These are phyloP conservation scores for Mortierella sp. DNA, from an alignment of 371 early-diverging fungal genomes.

Conservation along the genomic window DNA sequence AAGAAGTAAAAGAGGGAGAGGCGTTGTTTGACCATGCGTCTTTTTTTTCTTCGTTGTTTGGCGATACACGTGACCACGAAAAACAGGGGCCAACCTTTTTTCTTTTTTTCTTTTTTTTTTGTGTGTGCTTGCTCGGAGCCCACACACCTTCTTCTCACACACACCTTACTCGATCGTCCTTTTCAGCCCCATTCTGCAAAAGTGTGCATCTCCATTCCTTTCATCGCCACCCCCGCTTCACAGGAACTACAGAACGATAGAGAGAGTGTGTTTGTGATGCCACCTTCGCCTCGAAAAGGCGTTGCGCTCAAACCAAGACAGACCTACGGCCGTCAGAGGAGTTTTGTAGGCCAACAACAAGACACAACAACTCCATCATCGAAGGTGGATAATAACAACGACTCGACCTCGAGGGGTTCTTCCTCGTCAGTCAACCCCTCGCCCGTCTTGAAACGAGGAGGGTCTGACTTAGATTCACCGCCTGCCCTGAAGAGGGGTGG, in stretches of 20 bases:
- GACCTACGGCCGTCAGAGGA: slow-evolving; percentile 41
- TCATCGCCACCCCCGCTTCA: neutral
- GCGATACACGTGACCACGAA: neutral
- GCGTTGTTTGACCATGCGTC: neutral
- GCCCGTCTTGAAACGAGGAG: slow-evolving; percentile 17
- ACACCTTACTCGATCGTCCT: neutral
- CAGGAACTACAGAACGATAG: neutral
- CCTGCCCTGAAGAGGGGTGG: slow-evolving; percentile 16
- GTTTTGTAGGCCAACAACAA: slow-evolving; percentile 23
- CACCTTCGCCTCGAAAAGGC: slow-evolving; percentile 17
- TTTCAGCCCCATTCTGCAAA: neutral
- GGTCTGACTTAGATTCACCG: slow-evolving; percentile 4
- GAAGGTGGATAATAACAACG: neutral
- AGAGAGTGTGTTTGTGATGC: slow-evolving; percentile 1
- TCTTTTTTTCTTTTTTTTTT: neutral
- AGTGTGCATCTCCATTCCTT: neutral
- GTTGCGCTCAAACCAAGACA: slow-evolving; percentile 19
- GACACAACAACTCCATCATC: neutral
- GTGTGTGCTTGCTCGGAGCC: neutral
- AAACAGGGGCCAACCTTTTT: neutral
- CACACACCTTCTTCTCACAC: neutral
- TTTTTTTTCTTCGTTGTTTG: neutral
- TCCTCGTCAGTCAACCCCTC: neutral
- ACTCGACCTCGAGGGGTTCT: neutral
- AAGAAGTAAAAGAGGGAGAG: neutral